phyloP scores from a whole-genome alignment of 257 asterid genomes.

The Solanum paucissectum region DNA sequence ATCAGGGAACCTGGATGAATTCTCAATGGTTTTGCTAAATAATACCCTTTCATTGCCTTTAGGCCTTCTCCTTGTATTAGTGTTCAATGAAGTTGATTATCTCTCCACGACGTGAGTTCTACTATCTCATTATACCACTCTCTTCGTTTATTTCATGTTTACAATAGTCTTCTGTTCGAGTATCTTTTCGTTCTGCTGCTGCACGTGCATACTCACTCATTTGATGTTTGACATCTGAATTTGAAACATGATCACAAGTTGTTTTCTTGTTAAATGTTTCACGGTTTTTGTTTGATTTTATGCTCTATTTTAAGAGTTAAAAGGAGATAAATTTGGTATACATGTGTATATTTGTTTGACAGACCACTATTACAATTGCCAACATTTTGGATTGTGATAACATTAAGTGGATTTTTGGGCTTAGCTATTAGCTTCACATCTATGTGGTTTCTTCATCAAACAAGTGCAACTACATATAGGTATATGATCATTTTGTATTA shows the following conservation, averaged over 20 bases:
- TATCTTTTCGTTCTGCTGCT: background rate
- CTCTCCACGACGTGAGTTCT: slow-evolving; percentile 64
- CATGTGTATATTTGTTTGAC: slow-evolving; percentile 7
- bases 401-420: slow-evolving; percentile 81
- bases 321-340: background rate
- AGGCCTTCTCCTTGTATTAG: slow-evolving; percentile 50
- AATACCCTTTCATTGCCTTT: slow-evolving; percentile 80
- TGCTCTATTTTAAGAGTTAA: background rate
- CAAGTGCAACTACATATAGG: slow-evolving; percentile 92
- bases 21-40: slow-evolving; percentile 89
- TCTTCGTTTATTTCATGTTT: background rate
- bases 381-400: slow-evolving; percentile 64
- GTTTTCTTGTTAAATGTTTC: background rate
- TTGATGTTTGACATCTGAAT: background rate
- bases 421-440: slow-evolving; percentile 89
- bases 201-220: background rate
- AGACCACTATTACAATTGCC: slow-evolving; percentile 73
- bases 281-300: background rate
- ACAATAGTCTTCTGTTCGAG: background rate
- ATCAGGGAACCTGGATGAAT: slow-evolving; percentile 80
- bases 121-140: background rate
- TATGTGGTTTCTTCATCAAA: slow-evolving; percentile 98
- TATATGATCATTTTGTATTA: background rate
- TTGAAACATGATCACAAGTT: background rate
- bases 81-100: slow-evolving; percentile 67